Percentiles rank a stretch among this genome's conserved stretches.
Conservation (phyloP, 768 basidiomycete genomes). For the Pleurotus djamor region DNA sequence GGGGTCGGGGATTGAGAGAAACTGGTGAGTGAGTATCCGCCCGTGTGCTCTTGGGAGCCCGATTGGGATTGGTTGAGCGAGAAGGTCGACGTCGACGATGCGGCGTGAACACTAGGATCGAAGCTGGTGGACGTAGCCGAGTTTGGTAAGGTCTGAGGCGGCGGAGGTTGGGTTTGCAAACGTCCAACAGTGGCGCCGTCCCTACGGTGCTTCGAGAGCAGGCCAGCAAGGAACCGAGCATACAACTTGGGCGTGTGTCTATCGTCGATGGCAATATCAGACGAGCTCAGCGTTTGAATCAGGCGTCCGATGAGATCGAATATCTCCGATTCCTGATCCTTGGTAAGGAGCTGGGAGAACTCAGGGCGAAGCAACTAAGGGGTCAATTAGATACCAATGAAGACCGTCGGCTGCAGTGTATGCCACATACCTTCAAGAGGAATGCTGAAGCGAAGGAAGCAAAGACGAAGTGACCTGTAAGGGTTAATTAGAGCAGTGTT, state of each 20-base stretch:
- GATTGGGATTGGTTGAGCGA: conserved; percentile 17
- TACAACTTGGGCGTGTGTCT: conserved; percentile 80
- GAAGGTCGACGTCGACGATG: conserved; percentile 24
- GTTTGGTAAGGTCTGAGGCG: conserved; percentile 19
- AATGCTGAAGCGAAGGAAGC: conserved; percentile 82
- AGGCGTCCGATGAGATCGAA: conserved; percentile 70
- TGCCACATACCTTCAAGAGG: conserved; percentile 60
- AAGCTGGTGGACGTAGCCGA: conserved; percentile 1
- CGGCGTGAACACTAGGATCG: conserved; percentile 13
- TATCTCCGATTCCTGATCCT: conserved; percentile 66
- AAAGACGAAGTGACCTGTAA: conserved; percentile 70
- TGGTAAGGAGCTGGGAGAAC: conserved; percentile 59
- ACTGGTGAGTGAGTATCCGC: conserved; percentile 13
- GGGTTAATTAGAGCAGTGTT: neutral
- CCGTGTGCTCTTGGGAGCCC: conserved; percentile 13
- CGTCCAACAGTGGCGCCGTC: conserved; percentile 63
- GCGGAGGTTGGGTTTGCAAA: conserved; percentile 47
- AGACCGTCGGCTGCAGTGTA: neutral
- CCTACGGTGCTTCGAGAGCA: conserved; percentile 66
- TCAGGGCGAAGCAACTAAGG: conserved; percentile 69
- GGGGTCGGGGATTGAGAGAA: conserved; percentile 13
- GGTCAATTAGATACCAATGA: neutral
- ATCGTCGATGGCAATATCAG: conserved; percentile 78
- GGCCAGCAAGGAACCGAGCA: conserved; percentile 74
- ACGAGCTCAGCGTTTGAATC: conserved; percentile 68